Percentiles rank a stretch among this genome's conserved stretches.
Conservation (phyloP, 73 alveolate genomes). For the Paramecium primaurelia region DNA sequence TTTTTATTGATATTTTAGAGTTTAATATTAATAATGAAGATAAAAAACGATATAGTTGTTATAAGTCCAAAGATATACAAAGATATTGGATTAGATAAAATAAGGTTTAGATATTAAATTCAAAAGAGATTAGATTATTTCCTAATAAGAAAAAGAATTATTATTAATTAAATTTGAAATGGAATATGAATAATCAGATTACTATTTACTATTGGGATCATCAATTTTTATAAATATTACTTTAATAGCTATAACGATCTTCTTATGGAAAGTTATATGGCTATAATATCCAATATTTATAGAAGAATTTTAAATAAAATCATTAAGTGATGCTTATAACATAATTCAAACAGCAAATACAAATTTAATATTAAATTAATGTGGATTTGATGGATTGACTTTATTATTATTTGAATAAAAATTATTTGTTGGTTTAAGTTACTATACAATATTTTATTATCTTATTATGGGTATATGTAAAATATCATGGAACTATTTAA, state of each 20-base stretch:
- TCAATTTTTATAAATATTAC: not conserved
- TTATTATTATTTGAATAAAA: not conserved
- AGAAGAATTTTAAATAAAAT: not conserved
- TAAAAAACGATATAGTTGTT: not conserved
- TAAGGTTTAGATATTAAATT: not conserved
- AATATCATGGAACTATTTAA: not conserved
- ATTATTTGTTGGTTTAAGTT: not conserved
- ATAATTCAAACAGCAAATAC: not conserved
- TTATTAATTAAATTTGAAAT: not conserved
- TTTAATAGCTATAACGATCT: not conserved
- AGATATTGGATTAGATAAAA: not conserved
- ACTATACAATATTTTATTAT: not conserved
- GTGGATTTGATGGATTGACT: constrained; percentile 2
- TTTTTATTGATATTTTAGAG: not conserved
- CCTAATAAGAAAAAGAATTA: not conserved
- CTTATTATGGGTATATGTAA: not conserved
- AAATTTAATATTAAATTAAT: not conserved
- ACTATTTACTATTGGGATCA: not conserved
- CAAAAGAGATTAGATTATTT: not conserved
- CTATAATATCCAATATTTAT: not conserved
- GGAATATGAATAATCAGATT: constrained; percentile 9
- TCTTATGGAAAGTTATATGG: constrained; percentile 1
- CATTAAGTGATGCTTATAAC: not conserved
- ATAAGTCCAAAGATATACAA: not conserved
- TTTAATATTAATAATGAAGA: not conserved